Evolutionary conservation across 2,329 filamentous ascomycete genomes (phyloP), one percentile per base, ranked within the genome.

Genomic region (Penicillium sp.): DNA sequence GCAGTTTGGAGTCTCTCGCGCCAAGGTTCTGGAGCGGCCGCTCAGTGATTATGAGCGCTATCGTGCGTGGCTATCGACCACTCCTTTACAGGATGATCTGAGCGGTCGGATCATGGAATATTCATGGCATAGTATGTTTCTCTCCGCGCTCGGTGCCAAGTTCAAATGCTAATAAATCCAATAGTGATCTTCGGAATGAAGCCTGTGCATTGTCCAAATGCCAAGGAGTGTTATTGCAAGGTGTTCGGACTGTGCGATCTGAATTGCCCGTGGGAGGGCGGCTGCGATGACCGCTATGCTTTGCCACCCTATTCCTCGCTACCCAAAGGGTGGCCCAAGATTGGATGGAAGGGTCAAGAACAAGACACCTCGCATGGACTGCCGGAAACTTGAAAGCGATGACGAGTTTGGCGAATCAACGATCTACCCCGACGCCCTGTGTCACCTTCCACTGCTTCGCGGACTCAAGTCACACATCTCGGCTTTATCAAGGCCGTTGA

Each of bases 211-310:
- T 89, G 86, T 59, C 87, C 87, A 0, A 73, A 75, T 16, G 83
- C 83, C 1, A 71, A 76, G 43, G 80, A 83, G 8, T 89, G 86
- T 66, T 88, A 88, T 67, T 89, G 87, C 71, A 82, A 85, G 39
- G 78, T 84, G 14, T 89, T 85, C 62, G 86, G 86, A 0, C 62
- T 86, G 24, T 89, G 87, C 68, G 60, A 78, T 50, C 59, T 83
- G 14, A 60, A 56, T 13, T 77, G 75, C 49, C 61, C 60, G 2
- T 65, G 73, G 16, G 72, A 76, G 21, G 75, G 74, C 24, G 55
- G 59, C 5, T 88, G 86, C 63, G 72, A 79, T 4, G 78, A 78
- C 2, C 80, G 83, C 53, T 89, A 88, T 65, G 74, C 72, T 2
- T 74, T 88, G 6, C 86, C 86, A 2, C 79, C 77, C 0, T 86